Conservation (phyloP, 1,284 basidiomycete genomes). For the Trichosporon faecale region DNA sequence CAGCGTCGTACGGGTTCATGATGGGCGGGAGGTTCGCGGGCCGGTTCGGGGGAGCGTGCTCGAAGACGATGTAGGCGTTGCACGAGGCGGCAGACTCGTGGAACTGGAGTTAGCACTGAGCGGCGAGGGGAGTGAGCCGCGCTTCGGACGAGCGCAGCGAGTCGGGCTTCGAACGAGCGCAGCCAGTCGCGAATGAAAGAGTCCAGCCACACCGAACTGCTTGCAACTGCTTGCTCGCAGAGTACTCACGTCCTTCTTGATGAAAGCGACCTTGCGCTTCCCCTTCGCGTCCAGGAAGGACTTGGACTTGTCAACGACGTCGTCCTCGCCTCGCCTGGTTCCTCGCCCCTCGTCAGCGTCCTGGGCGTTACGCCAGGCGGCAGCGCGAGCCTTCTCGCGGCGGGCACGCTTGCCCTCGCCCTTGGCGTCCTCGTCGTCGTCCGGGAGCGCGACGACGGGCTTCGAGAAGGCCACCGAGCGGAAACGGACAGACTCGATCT, state of each 20-base stretch:
- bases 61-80: constrained; percentile 86
- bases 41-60: constrained; percentile 59
- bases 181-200: no score
- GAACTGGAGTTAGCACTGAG: constrained; percentile 52
- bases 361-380: constrained; percentile 61
- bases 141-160: not conserved
- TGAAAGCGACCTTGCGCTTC: constrained; percentile 92
- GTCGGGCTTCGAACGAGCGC: no score
- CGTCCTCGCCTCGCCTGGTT: constrained; percentile 48
- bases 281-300: constrained; percentile 72
- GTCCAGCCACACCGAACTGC: no score
- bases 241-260: constrained; percentile 67
- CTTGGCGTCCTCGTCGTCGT: constrained; percentile 35
- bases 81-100: constrained; percentile 67
- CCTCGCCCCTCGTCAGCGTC: constrained; percentile 52
- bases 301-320: constrained; percentile 45
- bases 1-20: constrained; percentile 70
- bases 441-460: constrained; percentile 60
- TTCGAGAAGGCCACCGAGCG: constrained; percentile 81
- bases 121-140: not conserved
- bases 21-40: constrained; percentile 61
- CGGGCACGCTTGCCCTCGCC: constrained; percentile 38
- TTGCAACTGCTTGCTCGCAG: not conserved
- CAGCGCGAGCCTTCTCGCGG: constrained; percentile 55
- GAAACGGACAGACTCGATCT: constrained; percentile 83